A percentile compares a stretch with the other conserved stretches of the same genome.
Conservation (phyloP, 768 basidiomycete species). For the Leccinum uliginosum region DNA sequence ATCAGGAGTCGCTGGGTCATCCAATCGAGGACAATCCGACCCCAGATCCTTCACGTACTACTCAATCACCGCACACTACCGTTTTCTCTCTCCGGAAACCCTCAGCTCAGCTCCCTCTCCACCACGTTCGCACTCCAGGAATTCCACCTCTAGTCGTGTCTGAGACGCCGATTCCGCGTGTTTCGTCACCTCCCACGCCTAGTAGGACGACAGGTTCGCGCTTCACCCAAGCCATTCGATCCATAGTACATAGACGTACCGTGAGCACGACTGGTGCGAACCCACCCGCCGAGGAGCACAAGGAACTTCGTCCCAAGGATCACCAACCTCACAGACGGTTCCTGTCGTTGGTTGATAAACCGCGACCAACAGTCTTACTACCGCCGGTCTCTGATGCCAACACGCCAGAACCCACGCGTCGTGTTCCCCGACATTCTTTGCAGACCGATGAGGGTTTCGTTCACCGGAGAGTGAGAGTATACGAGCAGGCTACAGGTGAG, state of each 20-base stretch:
- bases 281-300: constrained; percentile 5
- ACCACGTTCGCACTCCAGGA: constrained; percentile 17
- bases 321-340: constrained; percentile 8
- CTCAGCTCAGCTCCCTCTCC: constrained; percentile 11
- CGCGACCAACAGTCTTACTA: constrained; percentile 2
- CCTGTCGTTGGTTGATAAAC: constrained; percentile 12
- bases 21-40: background rate
- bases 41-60: constrained; percentile 8
- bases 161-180: constrained; percentile 13
- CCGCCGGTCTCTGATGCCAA: background rate
- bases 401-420: constrained; percentile 9
- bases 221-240: constrained; percentile 19
- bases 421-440: background rate
- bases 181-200: constrained; percentile 15
- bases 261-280: constrained; percentile 5
- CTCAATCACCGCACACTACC: constrained; percentile 2
- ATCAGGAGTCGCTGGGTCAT: background rate
- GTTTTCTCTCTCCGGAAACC: constrained; percentile 7
- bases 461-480: constrained; percentile 26
- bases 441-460: constrained; percentile 28
- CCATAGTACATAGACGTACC: constrained; percentile 19
- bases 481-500: constrained; percentile 25
- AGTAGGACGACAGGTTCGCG: constrained; percentile 15
- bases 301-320: constrained; percentile 9
- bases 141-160: constrained; percentile 16